phyloP scores from a whole-genome alignment of 805 yeast species.

The Pichia sporocuriosa region DNA sequence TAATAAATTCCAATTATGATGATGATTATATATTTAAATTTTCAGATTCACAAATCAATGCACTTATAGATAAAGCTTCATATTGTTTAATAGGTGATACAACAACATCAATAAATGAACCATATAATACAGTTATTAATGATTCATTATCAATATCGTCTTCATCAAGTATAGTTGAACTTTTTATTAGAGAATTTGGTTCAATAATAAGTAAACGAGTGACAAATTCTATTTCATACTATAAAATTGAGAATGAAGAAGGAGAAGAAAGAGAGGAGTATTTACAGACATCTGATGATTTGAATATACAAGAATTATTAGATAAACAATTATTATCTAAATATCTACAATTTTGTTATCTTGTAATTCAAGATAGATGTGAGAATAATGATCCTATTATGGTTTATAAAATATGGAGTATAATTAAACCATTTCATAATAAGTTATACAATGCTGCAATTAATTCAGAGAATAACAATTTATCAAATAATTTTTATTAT shows the following conservation, averaged over 20 bases:
- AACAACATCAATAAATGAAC: not conserved
- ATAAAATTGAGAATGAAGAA: conserved; percentile 3
- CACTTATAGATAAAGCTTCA: conserved; percentile 14
- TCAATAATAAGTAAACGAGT: conserved; percentile 9
- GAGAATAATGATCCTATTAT: conserved; percentile 21
- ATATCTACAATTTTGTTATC: conserved; percentile 26
- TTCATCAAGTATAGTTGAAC: conserved; percentile 7
- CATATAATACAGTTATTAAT: not conserved
- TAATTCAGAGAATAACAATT: conserved; percentile 22
- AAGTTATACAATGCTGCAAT: conserved; percentile 21
- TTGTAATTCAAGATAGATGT: conserved; percentile 22
- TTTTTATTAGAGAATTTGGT: conserved; percentile 17
- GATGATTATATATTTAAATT: not conserved
- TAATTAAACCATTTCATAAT: conserved; percentile 27
- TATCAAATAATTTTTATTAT: conserved; percentile 25
- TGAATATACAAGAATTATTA: conserved; percentile 12
- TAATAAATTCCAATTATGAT: conserved; percentile 5
- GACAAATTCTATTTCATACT: conserved; percentile 10
- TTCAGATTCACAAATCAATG: conserved; percentile 5
- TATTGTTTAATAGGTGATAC: not conserved
- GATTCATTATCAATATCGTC: not conserved
- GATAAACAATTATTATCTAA: conserved; percentile 18
- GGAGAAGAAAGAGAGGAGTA: not conserved
- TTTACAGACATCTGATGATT: not conserved
- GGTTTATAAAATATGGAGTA: conserved; percentile 25